These are phyloP conservation scores for Diaporthe sp. DNA, from an alignment of 2,329 filamentous ascomycete genomes.

Conservation along the genomic window DNA sequence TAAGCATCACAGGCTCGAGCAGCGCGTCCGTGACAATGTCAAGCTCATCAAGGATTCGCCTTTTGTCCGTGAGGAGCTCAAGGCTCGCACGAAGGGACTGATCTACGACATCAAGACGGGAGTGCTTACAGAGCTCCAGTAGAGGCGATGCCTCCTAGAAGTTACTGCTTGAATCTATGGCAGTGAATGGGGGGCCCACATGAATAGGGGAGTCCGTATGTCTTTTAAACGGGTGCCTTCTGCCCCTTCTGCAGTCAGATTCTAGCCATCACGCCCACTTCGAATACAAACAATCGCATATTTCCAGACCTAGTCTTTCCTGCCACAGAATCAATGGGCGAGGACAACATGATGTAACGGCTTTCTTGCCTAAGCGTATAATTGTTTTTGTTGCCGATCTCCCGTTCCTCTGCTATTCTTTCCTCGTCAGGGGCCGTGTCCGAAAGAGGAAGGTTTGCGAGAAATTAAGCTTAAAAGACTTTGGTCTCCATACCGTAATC, in stretches of 20 bases:
- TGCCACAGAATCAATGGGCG: background rate
- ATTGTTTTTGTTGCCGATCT: background rate
- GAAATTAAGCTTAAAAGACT: background rate
- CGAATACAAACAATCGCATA: too few species aligned
- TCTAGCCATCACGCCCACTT: too few species aligned
- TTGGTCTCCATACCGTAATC: background rate
- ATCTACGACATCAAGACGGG: slow-evolving; percentile 32
- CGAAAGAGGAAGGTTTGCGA: background rate
- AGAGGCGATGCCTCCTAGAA: background rate
- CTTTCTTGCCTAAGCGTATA: background rate
- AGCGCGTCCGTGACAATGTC: slow-evolving; percentile 13
- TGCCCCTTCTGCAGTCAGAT: too few species aligned
- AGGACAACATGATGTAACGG: background rate
- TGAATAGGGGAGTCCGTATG: too few species aligned
- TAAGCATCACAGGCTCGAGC: background rate
- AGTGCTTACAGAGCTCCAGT: background rate
- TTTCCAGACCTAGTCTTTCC: too few species aligned
- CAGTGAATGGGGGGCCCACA: too few species aligned
- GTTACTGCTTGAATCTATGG: too few species aligned
- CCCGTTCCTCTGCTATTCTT: too few species aligned
- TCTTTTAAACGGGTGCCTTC: too few species aligned
- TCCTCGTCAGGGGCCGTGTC: background rate
- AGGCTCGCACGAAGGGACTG: slow-evolving; percentile 25
- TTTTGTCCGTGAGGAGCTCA: slow-evolving; percentile 21
- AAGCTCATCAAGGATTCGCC: slow-evolving; percentile 28